These are phyloP conservation scores for Neopestalotiopsis sp. DNA, from an alignment of 2,329 filamentous ascomycete species.

Conservation along the genomic window DNA sequence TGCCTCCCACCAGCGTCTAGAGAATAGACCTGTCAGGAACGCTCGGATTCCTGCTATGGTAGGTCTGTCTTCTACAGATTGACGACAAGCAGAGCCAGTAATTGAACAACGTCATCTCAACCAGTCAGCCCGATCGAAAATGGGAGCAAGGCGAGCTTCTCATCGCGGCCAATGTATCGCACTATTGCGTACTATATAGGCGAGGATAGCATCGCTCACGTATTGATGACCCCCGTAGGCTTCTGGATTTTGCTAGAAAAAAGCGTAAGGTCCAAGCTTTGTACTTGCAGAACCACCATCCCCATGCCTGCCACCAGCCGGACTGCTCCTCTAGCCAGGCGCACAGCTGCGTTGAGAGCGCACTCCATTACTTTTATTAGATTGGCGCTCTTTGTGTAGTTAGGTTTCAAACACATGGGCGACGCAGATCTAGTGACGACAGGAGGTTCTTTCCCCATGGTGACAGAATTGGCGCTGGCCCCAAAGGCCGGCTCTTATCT, in stretches of 20 bases:
- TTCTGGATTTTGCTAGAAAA: not conserved
- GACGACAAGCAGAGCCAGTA: not conserved
- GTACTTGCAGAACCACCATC: not conserved
- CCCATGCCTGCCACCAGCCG: not conserved
- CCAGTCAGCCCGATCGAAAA: not conserved
- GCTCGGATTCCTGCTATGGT: not conserved
- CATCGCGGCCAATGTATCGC: not conserved
- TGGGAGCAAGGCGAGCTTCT: not conserved
- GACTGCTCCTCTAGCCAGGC: too few relatives aligned
- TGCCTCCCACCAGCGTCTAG: not conserved
- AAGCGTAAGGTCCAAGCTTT: not conserved
- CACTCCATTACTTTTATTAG: not conserved
- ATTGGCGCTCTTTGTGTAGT: not conserved
- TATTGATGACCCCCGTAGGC: not conserved
- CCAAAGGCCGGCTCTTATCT: not conserved
- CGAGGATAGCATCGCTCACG: not conserved
- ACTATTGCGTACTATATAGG: not conserved
- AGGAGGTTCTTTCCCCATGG: not conserved
- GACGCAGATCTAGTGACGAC: not conserved
- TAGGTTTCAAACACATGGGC: not conserved
- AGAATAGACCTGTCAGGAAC: conserved; percentile 4
- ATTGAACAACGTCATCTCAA: conserved; percentile 1
- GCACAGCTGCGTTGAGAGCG: too few relatives aligned
- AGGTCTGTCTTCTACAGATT: not conserved
- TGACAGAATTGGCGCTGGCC: not conserved